Percentiles rank a stretch among this genome's conserved stretches.
Evolutionary conservation across 768 basidiomycete species (phyloP).

Genomic region (Mycena leptocephala): DNA sequence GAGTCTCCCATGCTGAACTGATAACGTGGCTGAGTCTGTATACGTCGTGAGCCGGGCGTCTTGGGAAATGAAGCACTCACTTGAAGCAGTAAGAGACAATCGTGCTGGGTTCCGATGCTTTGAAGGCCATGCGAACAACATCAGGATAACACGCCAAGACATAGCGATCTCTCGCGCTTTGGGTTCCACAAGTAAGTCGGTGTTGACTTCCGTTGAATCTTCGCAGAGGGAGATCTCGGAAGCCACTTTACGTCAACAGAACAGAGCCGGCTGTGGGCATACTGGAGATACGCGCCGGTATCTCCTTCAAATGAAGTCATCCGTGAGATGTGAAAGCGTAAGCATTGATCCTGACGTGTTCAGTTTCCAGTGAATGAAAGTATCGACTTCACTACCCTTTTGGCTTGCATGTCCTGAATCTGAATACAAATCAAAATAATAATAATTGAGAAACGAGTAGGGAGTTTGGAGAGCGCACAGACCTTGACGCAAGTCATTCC

Average conservation of each 20-base stretch:
- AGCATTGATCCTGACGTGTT: slow-evolving; percentile 4
- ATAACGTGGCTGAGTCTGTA: slow-evolving; percentile 7
- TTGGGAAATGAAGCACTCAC: background rate
- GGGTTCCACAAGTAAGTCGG: background rate
- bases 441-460: background rate
- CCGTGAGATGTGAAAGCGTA: background rate
- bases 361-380: background rate
- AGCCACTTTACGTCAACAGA: background rate
- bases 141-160: background rate
- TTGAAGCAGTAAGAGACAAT: slow-evolving; percentile 7
- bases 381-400: background rate
- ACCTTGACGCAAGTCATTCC: slow-evolving; percentile 1
- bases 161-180: background rate
- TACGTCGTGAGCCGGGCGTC: background rate
- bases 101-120: background rate
- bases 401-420: slow-evolving; percentile 16
- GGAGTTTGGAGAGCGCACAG: background rate
- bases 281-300: slow-evolving; percentile 10
- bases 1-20: background rate
- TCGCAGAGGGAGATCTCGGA: background rate
- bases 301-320: slow-evolving; percentile 17
- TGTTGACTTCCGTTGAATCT: background rate
- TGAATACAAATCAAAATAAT: too few relatives aligned
- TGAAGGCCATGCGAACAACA: background rate
- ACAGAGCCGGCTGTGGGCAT: slow-evolving; percentile 1